Base-by-base conservation (phyloP, 2,329 filamentous ascomycete species). In the Diatrype stigma region DNA sequence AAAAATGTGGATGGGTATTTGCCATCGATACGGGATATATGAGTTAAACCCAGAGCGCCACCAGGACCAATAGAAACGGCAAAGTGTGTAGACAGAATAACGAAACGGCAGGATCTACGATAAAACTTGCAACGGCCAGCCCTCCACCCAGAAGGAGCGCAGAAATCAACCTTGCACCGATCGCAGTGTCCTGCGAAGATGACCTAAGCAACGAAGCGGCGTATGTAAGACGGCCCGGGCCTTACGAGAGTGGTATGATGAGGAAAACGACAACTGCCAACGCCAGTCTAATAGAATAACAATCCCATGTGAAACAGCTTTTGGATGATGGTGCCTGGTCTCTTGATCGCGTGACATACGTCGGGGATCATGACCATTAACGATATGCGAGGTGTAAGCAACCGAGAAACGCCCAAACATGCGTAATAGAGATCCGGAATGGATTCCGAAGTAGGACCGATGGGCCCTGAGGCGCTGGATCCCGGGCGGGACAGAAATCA, bases 321-420 rank as follows among this genome's bases (percentile, higher is more conserved):
- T 64, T 58, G 44, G 53, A 52, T 52, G 50, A 56, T 62, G 59
- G 57, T 62, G 46, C 59, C 58, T 57, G 56, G 53, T 56, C 60
- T 58, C 59, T 58, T 57, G 54, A 56, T 51, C 51, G 52, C 54
- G 52, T 60, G 50, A 61, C 47, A 58, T 56, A 49, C 57, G 54
- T 55, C 54, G 56, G 54, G 56, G 56, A 42, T 54, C 56, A 58
- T 57, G 51, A 50, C 60, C 61, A 51, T 61, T 54, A 57, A 59
- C 60, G 60, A 62, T 56, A 65, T 65, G 63, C 61, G 61, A 63
- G 55, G 55, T 51, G 50, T 23, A 62, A 63, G 57, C 60, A 63
- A 54, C 62, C 62, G 47, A 56, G 51, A 45, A 67, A 66, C 63
- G 63, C 64, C 63, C 48, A 55, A 55, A 62, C 58, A 67, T 67